phyloP scores from a whole-genome alignment of 805 yeast species.

The Suhomyces faveliae region DNA sequence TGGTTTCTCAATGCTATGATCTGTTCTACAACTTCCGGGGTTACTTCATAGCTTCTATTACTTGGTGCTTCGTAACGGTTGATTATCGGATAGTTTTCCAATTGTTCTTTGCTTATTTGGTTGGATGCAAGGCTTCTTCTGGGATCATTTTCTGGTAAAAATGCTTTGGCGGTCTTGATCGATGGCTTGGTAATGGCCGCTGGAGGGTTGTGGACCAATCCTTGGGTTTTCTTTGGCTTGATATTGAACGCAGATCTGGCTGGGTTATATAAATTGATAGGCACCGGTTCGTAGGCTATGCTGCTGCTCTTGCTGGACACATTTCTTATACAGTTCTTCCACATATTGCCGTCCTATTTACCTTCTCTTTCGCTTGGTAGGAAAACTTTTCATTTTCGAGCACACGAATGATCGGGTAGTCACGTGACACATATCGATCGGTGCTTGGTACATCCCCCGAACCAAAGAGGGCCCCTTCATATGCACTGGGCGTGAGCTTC shows the following conservation, averaged over 20 bases:
- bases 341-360: conserved; percentile 4
- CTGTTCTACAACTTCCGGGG: conserved; percentile 56
- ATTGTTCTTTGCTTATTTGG: conserved; percentile 33
- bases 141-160: conserved; percentile 61
- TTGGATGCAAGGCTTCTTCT: conserved; percentile 42
- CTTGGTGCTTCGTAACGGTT: conserved; percentile 31
- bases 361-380: neutral
- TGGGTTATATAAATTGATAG: conserved; percentile 57
- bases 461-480: no score
- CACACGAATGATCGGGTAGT: neutral
- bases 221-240: conserved; percentile 53
- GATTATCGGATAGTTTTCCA: conserved; percentile 42
- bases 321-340: conserved; percentile 9
- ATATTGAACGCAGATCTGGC: conserved; percentile 65
- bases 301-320: conserved; percentile 7
- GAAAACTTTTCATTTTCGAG: conserved; percentile 6
- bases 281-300: conserved; percentile 39
- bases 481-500: no score
- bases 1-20: conserved; percentile 53
- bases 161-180: conserved; percentile 64
- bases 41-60: conserved; percentile 52
- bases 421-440: neutral
- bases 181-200: conserved; percentile 43
- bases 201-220: conserved; percentile 65
- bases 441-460: neutral